These are phyloP conservation scores for Camelina laxa DNA, from an alignment of 345 rosid genomes.

Conservation along the genomic window DNA sequence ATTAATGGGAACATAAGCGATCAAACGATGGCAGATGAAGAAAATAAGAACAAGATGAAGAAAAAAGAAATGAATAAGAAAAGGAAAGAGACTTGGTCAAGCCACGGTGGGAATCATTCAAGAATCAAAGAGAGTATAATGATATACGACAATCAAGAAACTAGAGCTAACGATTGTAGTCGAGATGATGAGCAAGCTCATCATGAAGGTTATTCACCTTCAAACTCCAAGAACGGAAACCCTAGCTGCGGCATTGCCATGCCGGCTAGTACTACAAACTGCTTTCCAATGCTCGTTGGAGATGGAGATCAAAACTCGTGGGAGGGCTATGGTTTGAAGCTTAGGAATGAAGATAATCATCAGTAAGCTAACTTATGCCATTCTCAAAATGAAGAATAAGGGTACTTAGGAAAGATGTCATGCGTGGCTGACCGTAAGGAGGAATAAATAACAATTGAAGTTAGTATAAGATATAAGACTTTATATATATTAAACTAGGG, in stretches of 20 bases:
- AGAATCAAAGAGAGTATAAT: conserved; percentile 31
- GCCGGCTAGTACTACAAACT: conserved; percentile 53
- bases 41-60: conserved; percentile 50
- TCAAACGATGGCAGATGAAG: conserved; percentile 39
- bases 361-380: conserved; percentile 26
- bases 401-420: neutral
- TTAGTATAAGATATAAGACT: neutral
- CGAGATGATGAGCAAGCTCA: conserved; percentile 26
- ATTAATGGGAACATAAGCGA: conserved; percentile 26
- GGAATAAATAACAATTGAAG: neutral
- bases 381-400: neutral
- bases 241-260: conserved; percentile 39
- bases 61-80: conserved; percentile 49
- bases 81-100: conserved; percentile 58
- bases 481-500: neutral
- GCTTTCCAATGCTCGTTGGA: conserved; percentile 66
- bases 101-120: conserved; percentile 31
- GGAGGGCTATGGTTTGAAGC: conserved; percentile 72
- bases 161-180: conserved; percentile 37
- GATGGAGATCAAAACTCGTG: conserved; percentile 65
- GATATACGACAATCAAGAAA: conserved; percentile 45
- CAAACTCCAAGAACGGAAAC: conserved; percentile 51
- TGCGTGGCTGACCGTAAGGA: neutral
- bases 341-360: conserved; percentile 57
- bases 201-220: conserved; percentile 42